Conservation (phyloP, 768 basidiomycete genomes). For the Podaxis sp. region DNA sequence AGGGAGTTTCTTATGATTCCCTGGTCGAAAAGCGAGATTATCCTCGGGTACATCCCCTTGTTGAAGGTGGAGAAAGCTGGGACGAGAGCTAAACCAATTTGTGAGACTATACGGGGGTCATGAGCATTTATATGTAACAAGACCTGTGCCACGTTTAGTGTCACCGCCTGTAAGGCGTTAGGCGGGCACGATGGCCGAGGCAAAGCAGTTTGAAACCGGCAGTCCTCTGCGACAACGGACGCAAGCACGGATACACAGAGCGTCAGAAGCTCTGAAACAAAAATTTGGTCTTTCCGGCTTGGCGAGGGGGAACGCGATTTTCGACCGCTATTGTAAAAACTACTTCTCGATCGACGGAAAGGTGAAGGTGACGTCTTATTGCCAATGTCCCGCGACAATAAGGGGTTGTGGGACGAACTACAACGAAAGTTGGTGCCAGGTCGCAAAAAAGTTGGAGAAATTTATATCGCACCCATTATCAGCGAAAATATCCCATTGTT, state of each 20-base stretch:
- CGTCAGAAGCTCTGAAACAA: conserved; percentile 50
- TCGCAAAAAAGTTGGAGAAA: background rate
- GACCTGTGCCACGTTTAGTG: conserved; percentile 67
- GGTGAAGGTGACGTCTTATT: conserved; percentile 25
- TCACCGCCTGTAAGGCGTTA: conserved; percentile 67
- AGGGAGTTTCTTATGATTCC: conserved; percentile 52
- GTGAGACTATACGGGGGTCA: conserved; percentile 47
- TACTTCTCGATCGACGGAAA: conserved; percentile 42
- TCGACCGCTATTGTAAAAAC: conserved; percentile 35
- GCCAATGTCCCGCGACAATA: background rate
- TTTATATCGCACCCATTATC: conserved; percentile 32
- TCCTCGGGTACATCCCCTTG: conserved; percentile 53
- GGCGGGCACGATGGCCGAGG: conserved; percentile 68
- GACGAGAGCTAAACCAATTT: conserved; percentile 65
- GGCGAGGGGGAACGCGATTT: conserved; percentile 54
- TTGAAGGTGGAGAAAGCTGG: conserved; percentile 71
- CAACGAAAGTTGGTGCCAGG: background rate
- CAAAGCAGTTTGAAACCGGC: conserved; percentile 55
- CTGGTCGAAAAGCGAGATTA: conserved; percentile 68
- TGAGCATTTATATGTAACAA: conserved; percentile 52
- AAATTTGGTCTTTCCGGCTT: conserved; percentile 21
- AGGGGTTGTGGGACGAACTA: background rate
- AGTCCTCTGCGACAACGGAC: conserved; percentile 69
- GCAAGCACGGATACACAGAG: conserved; percentile 55
- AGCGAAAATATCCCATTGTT: conserved; percentile 63